Conservation (phyloP, 208 protist species). For the Leishmania braziliensis region DNA sequence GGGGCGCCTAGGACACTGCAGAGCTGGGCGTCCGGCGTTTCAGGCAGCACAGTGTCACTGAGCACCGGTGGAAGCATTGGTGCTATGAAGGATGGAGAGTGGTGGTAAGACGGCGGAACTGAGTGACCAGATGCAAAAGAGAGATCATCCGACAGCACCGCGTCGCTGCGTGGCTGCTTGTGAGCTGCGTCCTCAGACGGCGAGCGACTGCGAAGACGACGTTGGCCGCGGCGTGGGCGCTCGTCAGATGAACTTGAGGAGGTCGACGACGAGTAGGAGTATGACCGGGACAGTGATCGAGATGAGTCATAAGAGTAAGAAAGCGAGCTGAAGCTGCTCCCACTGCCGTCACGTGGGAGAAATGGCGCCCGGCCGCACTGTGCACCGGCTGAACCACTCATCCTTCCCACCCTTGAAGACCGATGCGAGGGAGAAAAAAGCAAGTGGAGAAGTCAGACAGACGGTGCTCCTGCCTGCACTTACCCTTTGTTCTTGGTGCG, state of each 20-base stretch:
- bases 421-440: background rate
- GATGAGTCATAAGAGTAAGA: slow-evolving; percentile 26
- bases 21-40: background rate
- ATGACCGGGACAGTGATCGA: slow-evolving; percentile 12
- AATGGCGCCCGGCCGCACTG: background rate
- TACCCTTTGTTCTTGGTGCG: background rate
- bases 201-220: slow-evolving; percentile 20
- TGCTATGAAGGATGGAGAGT: background rate
- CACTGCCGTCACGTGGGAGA: slow-evolving; percentile 3
- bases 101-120: background rate
- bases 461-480: background rate
- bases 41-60: background rate
- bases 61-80: slow-evolving; percentile 19
- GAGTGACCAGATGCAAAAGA: background rate
- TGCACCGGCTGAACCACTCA: slow-evolving; percentile 5
- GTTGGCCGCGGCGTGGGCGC: background rate
- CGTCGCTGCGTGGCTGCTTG: slow-evolving; percentile 12
- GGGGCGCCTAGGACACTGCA: slow-evolving; percentile 11
- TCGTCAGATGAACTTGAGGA: slow-evolving; percentile 9
- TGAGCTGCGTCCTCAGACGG: background rate
- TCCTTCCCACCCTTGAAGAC: slow-evolving; percentile 1
- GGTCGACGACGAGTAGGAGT: slow-evolving; percentile 10
- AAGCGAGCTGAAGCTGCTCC: slow-evolving; percentile 12
- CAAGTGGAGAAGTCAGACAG: background rate
- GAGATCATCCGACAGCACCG: slow-evolving; percentile 15